These are phyloP conservation scores for Ceratocystis huliohia DNA, from an alignment of 2,329 filamentous ascomycete species.

Conservation along the genomic window DNA sequence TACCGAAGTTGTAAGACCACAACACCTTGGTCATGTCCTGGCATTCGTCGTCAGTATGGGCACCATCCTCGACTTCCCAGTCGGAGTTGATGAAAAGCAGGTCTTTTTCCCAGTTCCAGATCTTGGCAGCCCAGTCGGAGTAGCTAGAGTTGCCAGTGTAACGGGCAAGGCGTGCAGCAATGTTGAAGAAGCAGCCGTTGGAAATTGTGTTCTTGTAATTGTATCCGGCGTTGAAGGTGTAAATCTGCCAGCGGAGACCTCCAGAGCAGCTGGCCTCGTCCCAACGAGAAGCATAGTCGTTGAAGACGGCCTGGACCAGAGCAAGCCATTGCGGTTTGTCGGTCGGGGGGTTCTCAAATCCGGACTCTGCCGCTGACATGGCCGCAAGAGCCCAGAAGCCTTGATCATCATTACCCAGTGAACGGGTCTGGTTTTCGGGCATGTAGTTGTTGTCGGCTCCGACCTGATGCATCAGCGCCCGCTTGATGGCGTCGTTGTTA, in stretches of 20 bases:
- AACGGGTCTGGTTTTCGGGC: constrained; percentile 51
- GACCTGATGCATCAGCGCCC: constrained; percentile 49
- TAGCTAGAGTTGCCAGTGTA: constrained; percentile 75
- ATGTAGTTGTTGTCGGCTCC: constrained; percentile 50
- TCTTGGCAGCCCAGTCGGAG: constrained; percentile 56
- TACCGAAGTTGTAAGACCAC: constrained; percentile 59
- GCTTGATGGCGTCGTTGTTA: constrained; percentile 47
- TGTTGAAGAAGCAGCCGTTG: constrained; percentile 58
- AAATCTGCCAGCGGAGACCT: constrained; percentile 78
- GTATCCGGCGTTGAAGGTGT: constrained; percentile 59
- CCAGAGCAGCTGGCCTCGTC: constrained; percentile 52
- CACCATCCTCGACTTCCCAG: constrained; percentile 43
- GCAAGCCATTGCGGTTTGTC: constrained; percentile 63
- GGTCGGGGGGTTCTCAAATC: constrained; percentile 54
- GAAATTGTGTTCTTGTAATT: constrained; percentile 57
- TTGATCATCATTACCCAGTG: constrained; percentile 60
- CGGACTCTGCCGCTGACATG: constrained; percentile 64
- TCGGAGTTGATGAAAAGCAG: constrained; percentile 44
- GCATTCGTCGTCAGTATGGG: constrained; percentile 30
- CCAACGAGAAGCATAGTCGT: constrained; percentile 62
- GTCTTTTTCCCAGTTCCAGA: constrained; percentile 52
- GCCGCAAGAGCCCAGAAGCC: constrained; percentile 78
- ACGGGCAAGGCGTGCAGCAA: constrained; percentile 57
- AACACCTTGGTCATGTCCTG: constrained; percentile 40
- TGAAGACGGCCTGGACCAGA: constrained; percentile 66